Percentiles rank a stretch among this genome's conserved stretches.
Evolutionary conservation across 2,329 filamentous ascomycete species (phyloP).

Genomic region (Stachybotrys echinatus): DNA sequence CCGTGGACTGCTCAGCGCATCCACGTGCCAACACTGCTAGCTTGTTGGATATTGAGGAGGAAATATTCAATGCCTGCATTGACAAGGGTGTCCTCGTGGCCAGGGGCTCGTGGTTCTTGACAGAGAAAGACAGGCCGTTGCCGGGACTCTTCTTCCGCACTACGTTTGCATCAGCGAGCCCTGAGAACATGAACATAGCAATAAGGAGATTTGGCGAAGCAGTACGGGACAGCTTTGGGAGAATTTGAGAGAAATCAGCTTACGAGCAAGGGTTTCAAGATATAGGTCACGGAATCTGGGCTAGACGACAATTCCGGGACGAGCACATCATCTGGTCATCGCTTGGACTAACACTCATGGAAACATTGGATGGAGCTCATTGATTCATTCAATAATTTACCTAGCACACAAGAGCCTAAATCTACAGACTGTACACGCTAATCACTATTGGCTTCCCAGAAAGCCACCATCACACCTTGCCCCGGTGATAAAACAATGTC

Average conservation of each 20-base stretch:
- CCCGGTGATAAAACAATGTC: constrained; percentile 57
- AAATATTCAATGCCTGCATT: constrained; percentile 76
- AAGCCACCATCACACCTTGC: constrained; percentile 52
- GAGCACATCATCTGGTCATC: neutral
- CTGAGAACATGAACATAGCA: constrained; percentile 64
- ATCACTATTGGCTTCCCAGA: constrained; percentile 40
- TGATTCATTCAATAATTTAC: too few relatives aligned
- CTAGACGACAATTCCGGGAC: neutral
- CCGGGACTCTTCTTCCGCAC: constrained; percentile 79
- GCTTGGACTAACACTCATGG: neutral
- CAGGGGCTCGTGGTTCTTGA: constrained; percentile 86
- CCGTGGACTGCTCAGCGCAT: constrained; percentile 61
- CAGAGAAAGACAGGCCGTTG: constrained; percentile 57
- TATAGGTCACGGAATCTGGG: neutral
- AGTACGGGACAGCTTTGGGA: constrained; percentile 52
- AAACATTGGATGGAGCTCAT: too few relatives aligned
- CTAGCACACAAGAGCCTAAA: too few relatives aligned
- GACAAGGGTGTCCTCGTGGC: constrained; percentile 74
- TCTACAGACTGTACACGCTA: constrained; percentile 1
- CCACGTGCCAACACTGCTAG: constrained; percentile 49
- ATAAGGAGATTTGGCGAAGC: constrained; percentile 73
- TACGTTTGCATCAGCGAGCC: constrained; percentile 79
- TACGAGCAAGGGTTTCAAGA: neutral
- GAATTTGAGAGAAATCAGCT: constrained; percentile 15
- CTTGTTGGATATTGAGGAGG: constrained; percentile 70